phyloP scores from a whole-genome alignment of 1,284 basidiomycete genomes.

The Termitomyces sp. region DNA sequence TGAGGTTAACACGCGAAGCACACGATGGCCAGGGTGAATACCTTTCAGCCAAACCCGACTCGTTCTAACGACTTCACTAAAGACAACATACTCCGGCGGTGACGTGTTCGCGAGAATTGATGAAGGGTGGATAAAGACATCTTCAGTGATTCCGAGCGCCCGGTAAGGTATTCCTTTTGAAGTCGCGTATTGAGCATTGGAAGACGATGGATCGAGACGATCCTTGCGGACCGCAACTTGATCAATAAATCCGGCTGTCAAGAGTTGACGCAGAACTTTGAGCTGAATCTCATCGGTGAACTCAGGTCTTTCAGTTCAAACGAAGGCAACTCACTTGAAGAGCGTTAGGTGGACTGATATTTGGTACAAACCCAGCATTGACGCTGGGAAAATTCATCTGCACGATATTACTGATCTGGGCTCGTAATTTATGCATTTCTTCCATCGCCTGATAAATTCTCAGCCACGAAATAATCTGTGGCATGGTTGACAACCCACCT shows the following conservation, averaged over 20 bases:
- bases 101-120: conserved; percentile 67
- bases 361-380: conserved; percentile 53
- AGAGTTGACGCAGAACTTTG: conserved; percentile 86
- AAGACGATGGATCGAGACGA: conserved; percentile 51
- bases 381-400: conserved; percentile 61
- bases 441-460: conserved; percentile 79
- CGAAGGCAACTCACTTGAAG: conserved; percentile 54
- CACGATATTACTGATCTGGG: conserved; percentile 84
- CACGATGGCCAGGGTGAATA: conserved; percentile 21
- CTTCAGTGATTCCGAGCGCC: conserved; percentile 78
- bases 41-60: conserved; percentile 81
- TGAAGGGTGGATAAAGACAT: conserved; percentile 91
- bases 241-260: conserved; percentile 91
- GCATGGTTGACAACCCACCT: conserved; percentile 48
- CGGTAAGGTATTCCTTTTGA: conserved; percentile 82
- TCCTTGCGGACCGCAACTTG: conserved; percentile 94
- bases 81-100: conserved; percentile 89
- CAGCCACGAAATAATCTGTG: background rate
- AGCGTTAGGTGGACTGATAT: conserved; percentile 67
- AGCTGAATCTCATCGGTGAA: conserved; percentile 44
- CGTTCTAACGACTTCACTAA: conserved; percentile 76
- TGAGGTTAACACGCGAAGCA: conserved; percentile 8
- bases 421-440: conserved; percentile 96
- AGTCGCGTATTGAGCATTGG: conserved; percentile 70
- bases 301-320: background rate